A percentile compares a stretch with the other conserved stretches of the same genome.
These are phyloP conservation scores for Botrytis fabae DNA, from an alignment of 2,329 filamentous ascomycete genomes.

Conservation along the genomic window DNA sequence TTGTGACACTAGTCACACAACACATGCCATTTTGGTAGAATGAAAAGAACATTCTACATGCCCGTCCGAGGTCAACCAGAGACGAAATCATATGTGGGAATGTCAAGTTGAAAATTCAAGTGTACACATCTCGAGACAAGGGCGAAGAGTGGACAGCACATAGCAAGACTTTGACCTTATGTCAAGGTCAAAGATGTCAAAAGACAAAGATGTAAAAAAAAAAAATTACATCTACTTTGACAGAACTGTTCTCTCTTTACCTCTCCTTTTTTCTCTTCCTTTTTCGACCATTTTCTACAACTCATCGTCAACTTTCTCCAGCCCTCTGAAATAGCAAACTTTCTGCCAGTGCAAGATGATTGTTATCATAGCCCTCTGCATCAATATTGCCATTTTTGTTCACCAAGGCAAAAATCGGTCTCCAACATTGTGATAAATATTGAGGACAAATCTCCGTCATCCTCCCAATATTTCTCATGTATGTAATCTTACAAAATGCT, in stretches of 20 bases:
- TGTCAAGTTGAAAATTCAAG: background rate
- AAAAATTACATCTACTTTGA: background rate
- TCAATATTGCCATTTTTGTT: background rate
- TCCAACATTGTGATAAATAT: background rate
- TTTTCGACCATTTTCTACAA: background rate
- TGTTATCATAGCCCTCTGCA: background rate
- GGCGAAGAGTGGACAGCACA: background rate
- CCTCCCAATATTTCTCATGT: background rate
- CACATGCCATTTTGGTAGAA: background rate
- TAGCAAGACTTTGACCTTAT: background rate
- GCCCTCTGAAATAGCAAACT: background rate
- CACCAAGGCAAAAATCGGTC: background rate
- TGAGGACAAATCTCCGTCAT: background rate
- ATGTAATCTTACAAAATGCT: background rate
- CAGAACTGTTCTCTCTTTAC: background rate
- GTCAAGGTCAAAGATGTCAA: background rate
- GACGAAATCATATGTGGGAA: background rate
- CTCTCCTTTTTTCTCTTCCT: background rate
- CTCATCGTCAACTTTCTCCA: background rate
- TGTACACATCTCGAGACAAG: background rate
- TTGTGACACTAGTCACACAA: conserved; percentile 9
- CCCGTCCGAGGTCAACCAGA: background rate
- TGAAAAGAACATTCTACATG: background rate
- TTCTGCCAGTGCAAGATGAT: background rate
- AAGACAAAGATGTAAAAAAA: background rate